Evolutionary conservation across 768 basidiomycete genomes (phyloP), one percentile per base, ranked within the genome.

Genomic region (Boletus reticulatus): DNA sequence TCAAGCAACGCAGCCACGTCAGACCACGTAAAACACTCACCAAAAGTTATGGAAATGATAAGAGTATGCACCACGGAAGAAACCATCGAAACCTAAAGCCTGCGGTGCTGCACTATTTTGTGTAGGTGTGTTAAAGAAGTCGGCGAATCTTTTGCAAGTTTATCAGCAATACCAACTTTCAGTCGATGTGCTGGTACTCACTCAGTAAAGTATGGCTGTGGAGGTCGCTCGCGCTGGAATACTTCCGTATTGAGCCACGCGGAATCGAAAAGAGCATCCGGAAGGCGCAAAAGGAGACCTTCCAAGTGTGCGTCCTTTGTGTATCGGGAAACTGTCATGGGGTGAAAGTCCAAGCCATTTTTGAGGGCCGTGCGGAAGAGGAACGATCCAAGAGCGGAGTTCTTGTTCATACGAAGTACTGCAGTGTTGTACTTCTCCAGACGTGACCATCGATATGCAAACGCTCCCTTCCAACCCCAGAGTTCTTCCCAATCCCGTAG

Each of bases 401-500:
- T 84, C 70, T 92, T 94, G 81, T 96, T 94, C 77, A 99, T 78
- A 67, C 88, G 92, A 56, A 99, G 80, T 12, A 98, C 93, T 3
- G 97, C 95, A 13, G 96, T 98, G 77, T 98, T 98, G 72, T 98
- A 98, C 69, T 88, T 91, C 65, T 89, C 84, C 58, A 95, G 76
- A 46, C 92, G 86, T 20, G 90, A 92, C 96, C 96, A 99, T 3
- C 96, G 81, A 70, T 98, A 98, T 9, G 96, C 95, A 64, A 97
- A 99, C 17, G 94, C 94, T 38, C 95, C 95, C 63, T 88, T 85
- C 88, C 92, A 97, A 29, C 92, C 93, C 93, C 93, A 98, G 6
- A 99, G 77, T 62, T 98, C 96, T 68, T 97, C 95, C 97, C 97
- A 99, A 67, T 99, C 96, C 20, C 97, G 88, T 32, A 99, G 74